These are phyloP conservation scores for Lactarius trivialis DNA, from an alignment of 768 basidiomycete species.

Conservation along the genomic window DNA sequence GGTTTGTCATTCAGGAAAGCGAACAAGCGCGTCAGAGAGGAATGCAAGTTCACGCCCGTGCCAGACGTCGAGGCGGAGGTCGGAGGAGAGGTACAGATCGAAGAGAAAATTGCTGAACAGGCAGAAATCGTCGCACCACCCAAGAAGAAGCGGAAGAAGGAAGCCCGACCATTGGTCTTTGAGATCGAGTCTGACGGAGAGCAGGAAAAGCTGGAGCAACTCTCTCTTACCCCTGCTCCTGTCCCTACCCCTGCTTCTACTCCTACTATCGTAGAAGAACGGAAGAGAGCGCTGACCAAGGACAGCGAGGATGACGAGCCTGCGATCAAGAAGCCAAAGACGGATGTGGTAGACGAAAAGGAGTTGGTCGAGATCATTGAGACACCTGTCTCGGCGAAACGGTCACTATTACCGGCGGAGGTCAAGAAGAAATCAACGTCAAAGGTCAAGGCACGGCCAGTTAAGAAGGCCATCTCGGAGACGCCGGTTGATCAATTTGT, in stretches of 20 bases:
- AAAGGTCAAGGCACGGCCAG: constrained; percentile 37
- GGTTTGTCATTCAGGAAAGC: constrained; percentile 41
- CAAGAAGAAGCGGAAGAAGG: constrained; percentile 55
- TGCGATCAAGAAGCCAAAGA: constrained; percentile 38
- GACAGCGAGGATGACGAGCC: constrained; percentile 35
- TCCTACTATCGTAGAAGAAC: constrained; percentile 21
- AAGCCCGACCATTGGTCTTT: constrained; percentile 34
- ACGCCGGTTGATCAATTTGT: constrained; percentile 43
- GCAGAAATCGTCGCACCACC: constrained; percentile 38
- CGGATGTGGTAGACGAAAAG: constrained; percentile 15
- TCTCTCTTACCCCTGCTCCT: constrained; percentile 25
- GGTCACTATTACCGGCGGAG: constrained; percentile 20
- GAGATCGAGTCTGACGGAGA: constrained; percentile 61
- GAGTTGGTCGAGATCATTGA: constrained; percentile 20
- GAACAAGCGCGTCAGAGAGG: constrained; percentile 36
- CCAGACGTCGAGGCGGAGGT: constrained; percentile 28
- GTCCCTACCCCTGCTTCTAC: constrained; percentile 24
- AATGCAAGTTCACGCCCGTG: constrained; percentile 24
- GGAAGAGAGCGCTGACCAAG: constrained; percentile 29
- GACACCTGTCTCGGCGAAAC: constrained; percentile 16
- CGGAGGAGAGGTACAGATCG: constrained; percentile 25
- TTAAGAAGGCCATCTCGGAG: constrained; percentile 18
- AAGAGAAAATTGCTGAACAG: constrained; percentile 30
- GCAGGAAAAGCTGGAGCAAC: constrained; percentile 26
- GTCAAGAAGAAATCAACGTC: constrained; percentile 35